These are phyloP conservation scores for Sarcocystis neurona DNA, from an alignment of 169 alveolate species.

Conservation along the genomic window DNA sequence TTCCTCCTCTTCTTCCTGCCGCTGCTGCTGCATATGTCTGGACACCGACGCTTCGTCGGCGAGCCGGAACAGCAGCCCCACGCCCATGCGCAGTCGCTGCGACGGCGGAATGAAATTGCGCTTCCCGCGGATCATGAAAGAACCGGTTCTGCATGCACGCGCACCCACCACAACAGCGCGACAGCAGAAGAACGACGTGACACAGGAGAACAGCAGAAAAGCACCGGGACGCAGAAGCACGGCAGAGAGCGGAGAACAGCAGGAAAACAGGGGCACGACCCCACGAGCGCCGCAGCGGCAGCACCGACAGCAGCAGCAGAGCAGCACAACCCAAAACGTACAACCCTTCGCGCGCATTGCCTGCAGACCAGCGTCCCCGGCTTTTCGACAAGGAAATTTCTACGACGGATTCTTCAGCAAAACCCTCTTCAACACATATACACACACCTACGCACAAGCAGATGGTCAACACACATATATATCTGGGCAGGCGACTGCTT, in stretches of 20 bases:
- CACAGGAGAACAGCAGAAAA: neutral
- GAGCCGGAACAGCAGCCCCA: conserved; percentile 79
- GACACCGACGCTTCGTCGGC: conserved; percentile 60
- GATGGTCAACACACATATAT: no score
- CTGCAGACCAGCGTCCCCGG: no score
- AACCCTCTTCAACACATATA: no score
- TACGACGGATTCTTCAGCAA: no score
- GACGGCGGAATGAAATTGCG: conserved; percentile 90
- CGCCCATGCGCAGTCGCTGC: conserved; percentile 92
- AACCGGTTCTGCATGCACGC: conserved; percentile 83
- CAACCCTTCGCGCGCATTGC: neutral
- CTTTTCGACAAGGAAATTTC: no score
- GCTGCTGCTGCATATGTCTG: conserved; percentile 40
- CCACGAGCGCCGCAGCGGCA: neutral
- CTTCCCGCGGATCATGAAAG: conserved; percentile 96
- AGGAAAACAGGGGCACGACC: conserved; percentile 34
- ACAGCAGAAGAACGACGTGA: neutral
- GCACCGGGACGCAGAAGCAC: conserved; percentile 32
- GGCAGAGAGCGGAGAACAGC: conserved; percentile 37
- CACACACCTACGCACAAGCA: no score
- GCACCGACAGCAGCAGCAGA: conserved; percentile 5
- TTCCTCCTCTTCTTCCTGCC: neutral
- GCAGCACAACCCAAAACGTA: neutral
- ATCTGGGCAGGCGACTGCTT: no score
- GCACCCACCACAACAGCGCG: neutral